A percentile compares a stretch with the other conserved stretches of the same genome.
Evolutionary conservation across 1,284 basidiomycete genomes (phyloP).

Genomic region (Papiliotrema nemorosa): DNA sequence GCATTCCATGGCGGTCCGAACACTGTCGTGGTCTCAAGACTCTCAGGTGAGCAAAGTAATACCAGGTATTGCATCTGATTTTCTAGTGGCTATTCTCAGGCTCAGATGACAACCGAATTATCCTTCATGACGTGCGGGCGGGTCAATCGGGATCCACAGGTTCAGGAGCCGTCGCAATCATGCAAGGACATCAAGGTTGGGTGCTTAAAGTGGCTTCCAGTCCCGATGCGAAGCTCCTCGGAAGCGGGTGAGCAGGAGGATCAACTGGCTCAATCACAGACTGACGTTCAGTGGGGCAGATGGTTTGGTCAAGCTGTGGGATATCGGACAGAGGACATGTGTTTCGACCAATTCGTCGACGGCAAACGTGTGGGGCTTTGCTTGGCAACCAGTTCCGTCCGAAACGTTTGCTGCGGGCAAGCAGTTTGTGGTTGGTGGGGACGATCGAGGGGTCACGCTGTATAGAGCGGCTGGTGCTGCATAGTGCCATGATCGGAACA

Average conservation of each 20-base stretch:
- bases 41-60: constrained; percentile 53
- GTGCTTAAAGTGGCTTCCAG: constrained; percentile 73
- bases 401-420: constrained; percentile 53
- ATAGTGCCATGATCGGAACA: neutral
- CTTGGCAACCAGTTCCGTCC: constrained; percentile 67
- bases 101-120: constrained; percentile 81
- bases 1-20: constrained; percentile 79
- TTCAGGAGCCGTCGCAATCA: constrained; percentile 69
- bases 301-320: constrained; percentile 82
- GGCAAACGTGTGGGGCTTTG: constrained; percentile 79
- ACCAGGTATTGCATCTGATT: neutral
- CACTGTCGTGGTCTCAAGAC: constrained; percentile 77
- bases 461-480: constrained; percentile 43
- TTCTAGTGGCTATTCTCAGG: constrained; percentile 71
- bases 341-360: constrained; percentile 73
- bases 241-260: constrained; percentile 63
- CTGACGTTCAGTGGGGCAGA: constrained; percentile 56
- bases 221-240: constrained; percentile 68
- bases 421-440: constrained; percentile 74
- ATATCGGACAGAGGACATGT: constrained; percentile 68
- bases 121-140: constrained; percentile 71
- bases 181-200: constrained; percentile 82
- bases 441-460: constrained; percentile 73
- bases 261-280: too few species aligned
- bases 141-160: constrained; percentile 34